Base-by-base conservation (phyloP, 805 yeast species). In the Yamadazyma tumulicola region DNA sequence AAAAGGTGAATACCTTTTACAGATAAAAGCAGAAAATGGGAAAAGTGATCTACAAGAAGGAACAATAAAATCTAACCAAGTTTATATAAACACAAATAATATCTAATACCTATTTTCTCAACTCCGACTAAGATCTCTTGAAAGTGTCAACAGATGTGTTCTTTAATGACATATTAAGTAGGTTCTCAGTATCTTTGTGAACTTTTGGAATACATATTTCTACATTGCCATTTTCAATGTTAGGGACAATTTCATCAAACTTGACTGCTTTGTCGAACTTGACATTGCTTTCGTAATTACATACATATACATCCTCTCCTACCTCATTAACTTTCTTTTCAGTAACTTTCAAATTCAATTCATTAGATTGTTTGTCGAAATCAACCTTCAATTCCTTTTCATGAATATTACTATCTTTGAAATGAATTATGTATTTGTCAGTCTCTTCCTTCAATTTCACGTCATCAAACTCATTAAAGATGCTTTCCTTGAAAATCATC, bases 261-360 rank as follows among this genome's bases (percentile, higher is more conserved):
- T 46, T 46, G n/a, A 57, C 54, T 4, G 51, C 39, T 36, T 54
- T 51, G 12, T 47, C 54, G 32, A 55, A 55, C 10, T 36, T 39
- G 11, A 51, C 41, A 11, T 42, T 42, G 35, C 50, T 51, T 25
- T 45, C 50, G 26, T 41, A 52, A 17, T 41, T 41, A 20, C 47
- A 43, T 2, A 48, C 29, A 28, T 37, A 39, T 24, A 37, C 45
- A 34, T 36, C 46, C 11, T 35, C 45, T 31, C 37, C 37, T 9
- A 25, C 31, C 23, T 43, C 43, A 22, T 37, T 35, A 7, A 17
- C 25, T 4, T 34, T 35, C 31, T 47, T 45, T 29, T 44, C 46
- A 18, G 26, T 31, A 17, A 49, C 38, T 11, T 43, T 34, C 14
- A 55, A 40, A n/a, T 44, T 44, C 32, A 57, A 44, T 38, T 46